Evolutionary conservation across 352 stramenopile genomes (phyloP).

Genomic region (Peronosclerospora sorghi): DNA sequence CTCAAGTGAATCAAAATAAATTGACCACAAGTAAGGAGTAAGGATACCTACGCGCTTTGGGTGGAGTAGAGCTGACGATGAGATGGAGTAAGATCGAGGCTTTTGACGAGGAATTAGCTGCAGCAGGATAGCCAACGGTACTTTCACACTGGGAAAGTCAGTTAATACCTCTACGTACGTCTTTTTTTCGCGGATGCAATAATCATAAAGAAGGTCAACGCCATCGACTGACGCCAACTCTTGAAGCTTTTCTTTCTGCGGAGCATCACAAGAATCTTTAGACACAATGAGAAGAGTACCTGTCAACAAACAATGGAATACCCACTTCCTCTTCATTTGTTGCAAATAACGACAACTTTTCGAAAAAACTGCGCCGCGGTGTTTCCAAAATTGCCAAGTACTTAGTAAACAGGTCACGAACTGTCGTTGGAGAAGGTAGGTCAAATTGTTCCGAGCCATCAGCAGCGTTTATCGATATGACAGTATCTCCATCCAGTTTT

Average conservation of each 20-base stretch:
- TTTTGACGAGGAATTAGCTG: constrained; percentile 78
- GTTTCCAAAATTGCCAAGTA: constrained; percentile 84
- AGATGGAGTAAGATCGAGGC: constrained; percentile 88
- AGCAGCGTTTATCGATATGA: constrained; percentile 38
- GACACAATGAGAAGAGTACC: constrained; percentile 1
- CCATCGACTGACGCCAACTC: constrained; percentile 83
- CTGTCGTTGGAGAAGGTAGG: constrained; percentile 37
- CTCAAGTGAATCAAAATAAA: constrained; percentile 9
- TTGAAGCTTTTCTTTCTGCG: constrained; percentile 83
- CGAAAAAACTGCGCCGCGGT: constrained; percentile 82
- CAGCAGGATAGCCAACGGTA: constrained; percentile 64
- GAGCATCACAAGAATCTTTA: background rate
- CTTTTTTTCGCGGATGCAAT: constrained; percentile 87
- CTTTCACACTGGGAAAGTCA: constrained; percentile 74
- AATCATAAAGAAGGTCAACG: constrained; percentile 88
- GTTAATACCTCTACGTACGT: constrained; percentile 80
- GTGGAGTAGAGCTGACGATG: constrained; percentile 62
- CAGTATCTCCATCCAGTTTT: constrained; percentile 18
- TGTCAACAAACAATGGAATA: background rate
- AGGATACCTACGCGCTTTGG: constrained; percentile 26
- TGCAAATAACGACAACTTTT: constrained; percentile 75
- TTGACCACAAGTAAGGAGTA: background rate
- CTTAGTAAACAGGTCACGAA: constrained; percentile 65
- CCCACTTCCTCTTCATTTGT: constrained; percentile 66
- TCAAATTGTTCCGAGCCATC: constrained; percentile 37